Conservation (phyloP, 23 red algal species). For the Gracilaria domingensis region DNA sequence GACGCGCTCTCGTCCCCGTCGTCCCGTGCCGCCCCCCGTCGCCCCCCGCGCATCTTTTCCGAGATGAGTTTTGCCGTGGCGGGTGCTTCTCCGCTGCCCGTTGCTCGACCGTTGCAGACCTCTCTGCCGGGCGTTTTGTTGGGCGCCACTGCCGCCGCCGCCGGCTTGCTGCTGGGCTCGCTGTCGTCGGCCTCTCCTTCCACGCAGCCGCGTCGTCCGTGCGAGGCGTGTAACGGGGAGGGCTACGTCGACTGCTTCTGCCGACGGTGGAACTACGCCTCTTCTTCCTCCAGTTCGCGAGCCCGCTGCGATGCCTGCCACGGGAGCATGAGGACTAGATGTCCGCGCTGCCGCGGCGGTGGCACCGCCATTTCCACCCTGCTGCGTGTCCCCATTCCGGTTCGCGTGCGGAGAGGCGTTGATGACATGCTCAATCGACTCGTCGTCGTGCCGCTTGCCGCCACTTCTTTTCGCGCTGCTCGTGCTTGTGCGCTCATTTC, state of each 20-base stretch:
- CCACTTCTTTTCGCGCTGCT: neutral
- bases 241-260: conserved; percentile 46
- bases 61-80: neutral
- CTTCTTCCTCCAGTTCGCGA: neutral
- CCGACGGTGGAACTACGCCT: conserved; percentile 26
- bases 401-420: conserved; percentile 2
- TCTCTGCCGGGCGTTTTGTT: conserved; percentile 31
- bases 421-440: conserved; percentile 19
- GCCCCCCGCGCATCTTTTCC: neutral
- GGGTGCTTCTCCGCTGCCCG: neutral
- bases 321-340: conserved; percentile 15
- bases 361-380: conserved; percentile 23
- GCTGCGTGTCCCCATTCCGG: conserved; percentile 25
- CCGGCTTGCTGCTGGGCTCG: conserved; percentile 8
- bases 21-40: neutral
- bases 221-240: conserved; percentile 29
- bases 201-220: conserved; percentile 6
- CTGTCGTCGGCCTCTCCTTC: neutral
- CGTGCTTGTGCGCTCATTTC: neutral
- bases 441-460: neutral
- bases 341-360: conserved; percentile 38
- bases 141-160: conserved; percentile 41
- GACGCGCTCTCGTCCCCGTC: neutral
- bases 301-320: conserved; percentile 16
- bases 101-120: conserved; percentile 20